Evolutionary conservation across 179 eudicot genomes (phyloP).

Genomic region (Actinidia polygama): DNA sequence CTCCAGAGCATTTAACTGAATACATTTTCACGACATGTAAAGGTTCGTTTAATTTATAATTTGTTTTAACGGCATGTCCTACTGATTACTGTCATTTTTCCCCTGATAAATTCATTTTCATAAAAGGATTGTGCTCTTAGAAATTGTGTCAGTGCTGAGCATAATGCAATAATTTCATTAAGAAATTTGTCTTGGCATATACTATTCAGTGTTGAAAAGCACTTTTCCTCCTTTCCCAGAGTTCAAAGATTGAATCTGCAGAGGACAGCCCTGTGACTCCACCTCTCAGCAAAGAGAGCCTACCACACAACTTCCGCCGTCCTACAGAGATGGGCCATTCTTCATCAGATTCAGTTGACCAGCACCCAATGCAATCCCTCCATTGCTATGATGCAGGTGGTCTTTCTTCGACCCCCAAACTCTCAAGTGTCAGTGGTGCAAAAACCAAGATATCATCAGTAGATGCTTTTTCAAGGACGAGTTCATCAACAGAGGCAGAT

Average conservation of each 20-base stretch:
- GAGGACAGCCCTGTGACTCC: constrained; percentile 82
- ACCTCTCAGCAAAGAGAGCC: constrained; percentile 58
- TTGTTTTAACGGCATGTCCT: too few species aligned
- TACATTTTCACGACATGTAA: background rate
- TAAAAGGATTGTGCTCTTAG: too few species aligned
- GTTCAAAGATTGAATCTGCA: constrained; percentile 59
- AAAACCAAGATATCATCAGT: constrained; percentile 82
- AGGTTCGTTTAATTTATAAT: too few species aligned
- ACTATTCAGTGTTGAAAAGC: background rate
- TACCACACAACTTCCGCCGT: constrained; percentile 60
- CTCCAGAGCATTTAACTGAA: background rate
- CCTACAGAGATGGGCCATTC: constrained; percentile 52
- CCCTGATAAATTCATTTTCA: too few species aligned
- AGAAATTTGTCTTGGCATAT: too few species aligned
- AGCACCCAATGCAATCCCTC: constrained; percentile 42
- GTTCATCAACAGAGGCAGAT: constrained; percentile 82
- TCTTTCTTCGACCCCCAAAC: constrained; percentile 80
- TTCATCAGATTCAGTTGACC: constrained; percentile 64
- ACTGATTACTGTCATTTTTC: too few species aligned
- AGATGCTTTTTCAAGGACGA: constrained; percentile 74
- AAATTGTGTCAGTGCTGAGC: too few species aligned
- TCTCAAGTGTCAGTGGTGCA: constrained; percentile 74
- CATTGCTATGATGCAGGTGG: constrained; percentile 54
- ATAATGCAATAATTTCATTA: background rate
- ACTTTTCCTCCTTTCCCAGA: constrained; percentile 28